Base-by-base conservation (phyloP, 1,284 basidiomycete genomes). In the Pterulicium gracile region DNA sequence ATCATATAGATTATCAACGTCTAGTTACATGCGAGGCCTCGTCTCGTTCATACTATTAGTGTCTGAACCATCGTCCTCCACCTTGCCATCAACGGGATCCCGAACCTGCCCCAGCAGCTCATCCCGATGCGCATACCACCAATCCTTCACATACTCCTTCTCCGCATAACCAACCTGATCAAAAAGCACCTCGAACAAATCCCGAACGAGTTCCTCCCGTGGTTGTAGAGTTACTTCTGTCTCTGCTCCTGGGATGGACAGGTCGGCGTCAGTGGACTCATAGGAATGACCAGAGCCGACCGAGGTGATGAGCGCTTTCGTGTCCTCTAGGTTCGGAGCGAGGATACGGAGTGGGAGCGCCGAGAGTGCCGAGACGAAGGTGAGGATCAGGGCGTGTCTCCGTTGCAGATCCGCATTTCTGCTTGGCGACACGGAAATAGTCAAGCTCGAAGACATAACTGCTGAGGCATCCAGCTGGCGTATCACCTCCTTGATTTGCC, bases 101-200 rank as follows among this genome's bases (percentile, higher is more conserved):
- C n/a, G n/a, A n/a, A n/a, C n/a, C n/a, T n/a, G n/a, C n/a, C n/a
- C 27, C 27, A 32, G 27, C 27, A 32, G n/a, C 27, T n/a, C n/a
- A 32, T 44, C 24, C 4, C 47, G 43, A 52, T 52, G 46, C 20
- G 68, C 63, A 56, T 74, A 72, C 84, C 84, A 87, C 84, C 83
- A 87, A 27, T 59, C 60, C 59, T 86, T 69, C 24, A 63, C 73
- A 50, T 67, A 67, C 55, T 77, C 76, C 59, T 80, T 84, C 65
- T 83, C 81, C 45, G 63, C 61, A 58, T 85, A 81, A 4, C 81
- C 81, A 0, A 82, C 70, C 36, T 66, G 67, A 53, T 79, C 73
- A 51, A 75, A 61, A 17, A 85, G 67, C 56, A 82, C 79, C 40
- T 61, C 65, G 58, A 79, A 79, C 24, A 83, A 54, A 7, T 71